Percentiles rank a stretch among this genome's conserved stretches.
Conservation (phyloP, 768 basidiomycete species). For the Rhodotorula taiwanensis region DNA sequence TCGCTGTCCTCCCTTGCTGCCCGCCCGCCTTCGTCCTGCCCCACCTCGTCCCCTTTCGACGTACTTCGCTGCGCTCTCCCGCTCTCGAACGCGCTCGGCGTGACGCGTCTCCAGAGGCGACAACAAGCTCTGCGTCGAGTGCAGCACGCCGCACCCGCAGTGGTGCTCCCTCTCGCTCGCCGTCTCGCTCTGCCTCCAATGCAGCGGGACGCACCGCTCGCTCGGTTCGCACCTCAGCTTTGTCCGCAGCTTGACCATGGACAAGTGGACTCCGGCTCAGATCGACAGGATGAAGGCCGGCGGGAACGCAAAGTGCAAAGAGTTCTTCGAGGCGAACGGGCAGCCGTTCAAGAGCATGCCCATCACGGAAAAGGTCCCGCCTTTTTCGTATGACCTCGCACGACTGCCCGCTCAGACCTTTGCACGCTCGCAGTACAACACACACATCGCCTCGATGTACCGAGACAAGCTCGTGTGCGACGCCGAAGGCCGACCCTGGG, state of each 20-base stretch:
- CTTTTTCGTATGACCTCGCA: conserved; percentile 40
- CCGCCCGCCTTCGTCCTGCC: conserved; percentile 1
- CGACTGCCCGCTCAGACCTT: not conserved
- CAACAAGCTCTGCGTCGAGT: conserved; percentile 35
- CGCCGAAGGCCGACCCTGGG: conserved; percentile 69
- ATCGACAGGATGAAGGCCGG: conserved; percentile 72
- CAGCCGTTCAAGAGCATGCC: conserved; percentile 57
- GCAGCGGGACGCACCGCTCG: conserved; percentile 63
- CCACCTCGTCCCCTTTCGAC: not conserved
- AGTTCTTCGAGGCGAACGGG: conserved; percentile 70
- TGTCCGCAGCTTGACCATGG: conserved; percentile 29
- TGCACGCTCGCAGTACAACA: conserved; percentile 59
- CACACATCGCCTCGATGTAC: conserved; percentile 91
- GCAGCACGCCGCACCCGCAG: conserved; percentile 20
- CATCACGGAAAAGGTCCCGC: conserved; percentile 55
- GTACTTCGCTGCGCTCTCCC: not conserved
- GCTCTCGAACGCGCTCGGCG: no score
- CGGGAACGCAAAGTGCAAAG: conserved; percentile 72
- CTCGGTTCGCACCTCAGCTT: conserved; percentile 80
- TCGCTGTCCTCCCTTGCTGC: not conserved
- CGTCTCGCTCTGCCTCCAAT: conserved; percentile 77
- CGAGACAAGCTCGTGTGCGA: conserved; percentile 83
- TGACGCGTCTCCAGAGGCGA: conserved; percentile 21
- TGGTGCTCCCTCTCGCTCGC: conserved; percentile 43
- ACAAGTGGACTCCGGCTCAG: conserved; percentile 40